Base-by-base conservation (phyloP, 2,329 filamentous ascomycete species). In the Ophiostoma novo-ulmi region DNA sequence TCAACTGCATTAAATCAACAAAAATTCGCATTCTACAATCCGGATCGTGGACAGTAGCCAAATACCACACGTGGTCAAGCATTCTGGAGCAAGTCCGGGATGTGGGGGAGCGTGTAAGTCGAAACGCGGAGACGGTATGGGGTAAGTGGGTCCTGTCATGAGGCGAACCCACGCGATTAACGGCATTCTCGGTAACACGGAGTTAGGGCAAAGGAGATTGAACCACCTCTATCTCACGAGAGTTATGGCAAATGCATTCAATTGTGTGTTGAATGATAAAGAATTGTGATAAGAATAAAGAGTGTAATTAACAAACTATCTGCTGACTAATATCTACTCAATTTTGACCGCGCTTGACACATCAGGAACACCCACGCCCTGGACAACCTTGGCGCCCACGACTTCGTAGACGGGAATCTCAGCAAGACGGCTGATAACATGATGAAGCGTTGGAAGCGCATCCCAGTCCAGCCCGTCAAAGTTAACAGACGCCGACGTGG, bases 321-420 rank as follows among this genome's bases (percentile, higher is more conserved):
- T n/a, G 31, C 44, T 48, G 17, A 48, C 44, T 8, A 48, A 48
- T n/a, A 48, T n/a, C 41, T 68, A 48, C 20, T 31, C 58, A 3
- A 61, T 31, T 55, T 63, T 67, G 17, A 63, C 52, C 8, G 69
- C 69, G 10, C 69, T 70, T 17, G 73, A 73, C 44, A 85, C 78
- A 74, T 85, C 84, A 6, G 82, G 80, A 0, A 86, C 85, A 0
- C 86, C 86, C 17, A 70, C 39, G 0, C 85, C 86, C 74, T 86
- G 82, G 0, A 85, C 83, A 1, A 88, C 78, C 77, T 85, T 87
- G 0, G 82, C 86, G 41, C 82, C 79, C 3, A 89, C 78, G 55
- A 89, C 77, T 70, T 84, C 83, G 74, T 85, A 88, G 1, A 88
- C 77, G 0, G 87, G 87, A 5, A 90, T 79, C 73, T 87, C 84